Evolutionary conservation across 805 yeast genomes (phyloP).

Genomic region (Cyberlindnera nakhonratchasimensis): DNA sequence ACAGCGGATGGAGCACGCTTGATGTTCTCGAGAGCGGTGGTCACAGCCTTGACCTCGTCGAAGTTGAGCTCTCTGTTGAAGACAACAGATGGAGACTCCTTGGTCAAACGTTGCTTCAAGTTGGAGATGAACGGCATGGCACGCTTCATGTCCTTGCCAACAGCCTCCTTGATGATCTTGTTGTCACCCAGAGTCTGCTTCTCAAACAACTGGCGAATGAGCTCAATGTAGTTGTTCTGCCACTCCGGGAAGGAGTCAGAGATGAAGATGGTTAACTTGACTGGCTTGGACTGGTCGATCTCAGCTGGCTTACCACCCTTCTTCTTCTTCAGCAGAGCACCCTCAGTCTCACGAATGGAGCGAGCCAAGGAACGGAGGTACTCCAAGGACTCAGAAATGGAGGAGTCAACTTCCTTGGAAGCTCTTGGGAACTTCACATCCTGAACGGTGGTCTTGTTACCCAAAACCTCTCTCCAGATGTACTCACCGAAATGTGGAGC

Average conservation of each 20-base stretch:
- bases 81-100: conserved; percentile 70
- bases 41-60: conserved; percentile 68
- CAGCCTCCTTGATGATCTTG: conserved; percentile 57
- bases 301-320: conserved; percentile 71
- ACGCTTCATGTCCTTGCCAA: conserved; percentile 90
- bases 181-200: conserved; percentile 60
- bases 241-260: conserved; percentile 89
- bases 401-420: conserved; percentile 58
- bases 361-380: conserved; percentile 79
- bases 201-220: conserved; percentile 76
- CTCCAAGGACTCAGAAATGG: conserved; percentile 63
- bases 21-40: conserved; percentile 50
- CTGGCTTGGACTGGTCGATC: conserved; percentile 71
- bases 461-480: conserved; percentile 78
- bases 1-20: conserved; percentile 61
- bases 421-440: conserved; percentile 77
- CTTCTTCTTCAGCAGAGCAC: conserved; percentile 80
- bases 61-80: conserved; percentile 87
- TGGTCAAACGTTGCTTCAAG: conserved; percentile 73
- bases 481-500: conserved; percentile 96
- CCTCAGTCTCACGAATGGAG: conserved; percentile 90
- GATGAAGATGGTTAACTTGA: conserved; percentile 66
- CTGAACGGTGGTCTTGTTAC: conserved; percentile 64
- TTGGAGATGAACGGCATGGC: conserved; percentile 96
- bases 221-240: conserved; percentile 76